These are phyloP conservation scores for Cokeromyces recurvatus DNA, from an alignment of 371 early-diverging fungal genomes.

Conservation along the genomic window DNA sequence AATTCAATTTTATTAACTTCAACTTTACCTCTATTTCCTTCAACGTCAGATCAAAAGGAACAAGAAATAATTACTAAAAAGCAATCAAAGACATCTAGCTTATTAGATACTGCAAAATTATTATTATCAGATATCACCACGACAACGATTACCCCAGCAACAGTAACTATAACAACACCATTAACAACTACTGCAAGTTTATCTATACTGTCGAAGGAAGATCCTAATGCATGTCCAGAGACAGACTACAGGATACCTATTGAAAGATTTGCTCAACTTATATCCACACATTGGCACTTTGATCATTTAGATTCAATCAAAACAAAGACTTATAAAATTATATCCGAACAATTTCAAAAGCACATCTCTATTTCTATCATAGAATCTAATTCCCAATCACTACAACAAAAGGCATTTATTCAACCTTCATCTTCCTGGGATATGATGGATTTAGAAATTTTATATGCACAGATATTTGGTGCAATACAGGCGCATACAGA, in stretches of 20 bases:
- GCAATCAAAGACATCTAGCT: too few species aligned
- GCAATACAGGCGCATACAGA: slow-evolving; percentile 41
- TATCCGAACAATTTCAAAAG: slow-evolving; percentile 27
- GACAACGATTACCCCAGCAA: background rate
- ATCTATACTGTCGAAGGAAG: background rate
- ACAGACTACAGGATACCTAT: slow-evolving; percentile 11
- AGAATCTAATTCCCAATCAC: background rate
- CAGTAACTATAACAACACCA: background rate
- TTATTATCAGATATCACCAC: background rate
- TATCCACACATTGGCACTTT: slow-evolving; percentile 41
- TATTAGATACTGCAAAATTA: too few species aligned
- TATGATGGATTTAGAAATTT: slow-evolving; percentile 34
- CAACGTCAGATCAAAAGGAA: too few species aligned
- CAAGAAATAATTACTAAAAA: too few species aligned
- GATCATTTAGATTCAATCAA: slow-evolving; percentile 38
- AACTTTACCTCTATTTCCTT: slow-evolving; percentile 7
- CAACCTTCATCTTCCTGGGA: slow-evolving; percentile 1
- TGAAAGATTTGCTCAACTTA: slow-evolving; percentile 35
- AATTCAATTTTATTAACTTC: background rate
- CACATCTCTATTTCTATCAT: slow-evolving; percentile 22
- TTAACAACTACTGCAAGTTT: background rate
- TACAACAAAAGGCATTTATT: background rate
- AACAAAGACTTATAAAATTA: slow-evolving; percentile 24
- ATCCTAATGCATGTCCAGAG: slow-evolving; percentile 1
- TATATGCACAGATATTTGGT: slow-evolving; percentile 38